Base-by-base conservation (phyloP, 306 rosid species). In the Cucumis melo region DNA sequence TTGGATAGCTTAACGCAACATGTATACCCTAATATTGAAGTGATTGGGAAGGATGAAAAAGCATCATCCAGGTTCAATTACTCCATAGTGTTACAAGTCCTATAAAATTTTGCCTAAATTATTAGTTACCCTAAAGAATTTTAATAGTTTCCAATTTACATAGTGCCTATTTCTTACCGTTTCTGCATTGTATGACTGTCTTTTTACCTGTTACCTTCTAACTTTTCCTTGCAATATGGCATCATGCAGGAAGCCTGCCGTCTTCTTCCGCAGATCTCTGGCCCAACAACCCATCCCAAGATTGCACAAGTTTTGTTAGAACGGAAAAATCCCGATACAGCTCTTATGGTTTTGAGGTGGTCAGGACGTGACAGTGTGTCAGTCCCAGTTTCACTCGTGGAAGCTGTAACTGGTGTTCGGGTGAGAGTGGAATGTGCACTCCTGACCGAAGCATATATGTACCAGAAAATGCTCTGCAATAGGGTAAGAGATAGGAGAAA, bases 351-450 rank as follows among this genome's bases (percentile, higher is more conserved):
- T 83, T 88, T 95, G 82, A 87, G 98, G 86, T 95, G 96, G 91
- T 85, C 98, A 65, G 99, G 98, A 55, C 88, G 82, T 76, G 99
- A 92, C 80, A 89, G 94, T 79, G 84, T 86, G 41, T 84, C 88
- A 19, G 84, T 78, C 67, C 54, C 83, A 73, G 78, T 85, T 84
- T 92, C 96, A 65, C 97, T 95, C 64, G 63, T 85, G 71, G 99
- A 92, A 86, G 99, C 98, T 75, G 96, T 89, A 65, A 92, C 91
- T 85, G 89, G 97, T 82, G 96, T 95, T 78, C 89, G 99, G 80
- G 99, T 95, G 79, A 88, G 98, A 84, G 84, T 95, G 81, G 97
- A 95, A 87, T 90, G 96, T 88, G 99, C 96, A 65, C 98, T 90
- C 81, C 84, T 95, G 78, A 95, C 98, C 44, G 98, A 95, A 84